These are phyloP conservation scores for Aspergillus quadrilineatus DNA, from an alignment of 2,329 filamentous ascomycete species.

Conservation along the genomic window DNA sequence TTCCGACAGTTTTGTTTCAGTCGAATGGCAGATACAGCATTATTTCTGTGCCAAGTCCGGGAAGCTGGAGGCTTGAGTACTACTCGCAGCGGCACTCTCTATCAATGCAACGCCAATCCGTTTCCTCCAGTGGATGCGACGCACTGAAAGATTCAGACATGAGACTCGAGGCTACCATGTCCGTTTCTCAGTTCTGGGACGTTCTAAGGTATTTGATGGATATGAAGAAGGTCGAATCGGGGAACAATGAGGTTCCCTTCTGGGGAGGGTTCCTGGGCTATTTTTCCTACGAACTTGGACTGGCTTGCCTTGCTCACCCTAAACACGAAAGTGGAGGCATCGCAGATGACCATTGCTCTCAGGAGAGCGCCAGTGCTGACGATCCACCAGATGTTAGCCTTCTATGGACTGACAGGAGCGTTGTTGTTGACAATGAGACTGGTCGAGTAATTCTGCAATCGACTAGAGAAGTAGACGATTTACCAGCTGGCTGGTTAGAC, in stretches of 20 bases:
- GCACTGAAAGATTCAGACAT: neutral
- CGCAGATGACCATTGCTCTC: neutral
- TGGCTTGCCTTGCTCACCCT: constrained; percentile 54
- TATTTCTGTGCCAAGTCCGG: constrained; percentile 36
- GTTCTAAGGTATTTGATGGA: constrained; percentile 40
- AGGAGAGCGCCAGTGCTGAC: constrained; percentile 20
- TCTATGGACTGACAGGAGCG: constrained; percentile 71
- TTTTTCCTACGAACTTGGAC: constrained; percentile 78
- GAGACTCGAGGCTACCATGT: constrained; percentile 19
- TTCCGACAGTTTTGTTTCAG: constrained; percentile 41
- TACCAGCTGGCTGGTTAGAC: constrained; percentile 48
- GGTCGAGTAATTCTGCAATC: constrained; percentile 66
- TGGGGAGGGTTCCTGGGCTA: constrained; percentile 83
- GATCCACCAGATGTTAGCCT: constrained; percentile 69
- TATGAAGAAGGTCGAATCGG: constrained; percentile 38
- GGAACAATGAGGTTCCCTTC: constrained; percentile 55
- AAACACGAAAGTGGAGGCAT: constrained; percentile 38
- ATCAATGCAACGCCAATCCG: constrained; percentile 23
- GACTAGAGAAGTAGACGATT: constrained; percentile 48
- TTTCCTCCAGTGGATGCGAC: neutral
- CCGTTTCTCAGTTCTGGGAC: constrained; percentile 35
- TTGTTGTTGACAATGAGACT: constrained; percentile 72
- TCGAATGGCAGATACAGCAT: constrained; percentile 44
- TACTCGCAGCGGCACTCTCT: constrained; percentile 25
- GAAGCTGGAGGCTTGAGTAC: constrained; percentile 41